Conservation (phyloP, 2,329 filamentous ascomycete genomes). For the Ilyonectria mors-panacis region DNA sequence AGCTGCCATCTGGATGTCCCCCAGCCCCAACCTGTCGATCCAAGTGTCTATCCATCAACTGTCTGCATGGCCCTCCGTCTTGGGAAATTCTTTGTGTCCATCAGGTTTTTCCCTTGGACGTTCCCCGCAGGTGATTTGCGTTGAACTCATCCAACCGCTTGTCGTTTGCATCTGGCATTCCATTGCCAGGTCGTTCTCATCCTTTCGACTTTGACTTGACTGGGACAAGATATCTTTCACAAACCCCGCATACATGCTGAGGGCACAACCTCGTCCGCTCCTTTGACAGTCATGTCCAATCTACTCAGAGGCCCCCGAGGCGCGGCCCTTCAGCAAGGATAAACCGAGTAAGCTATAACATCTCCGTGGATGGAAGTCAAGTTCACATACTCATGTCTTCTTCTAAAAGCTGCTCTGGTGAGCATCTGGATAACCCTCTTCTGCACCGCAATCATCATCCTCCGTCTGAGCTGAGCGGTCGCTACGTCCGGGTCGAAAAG, state of each 20-base stretch:
- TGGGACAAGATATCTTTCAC: conserved; percentile 12
- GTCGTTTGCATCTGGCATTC: not conserved
- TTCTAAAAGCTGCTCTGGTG: conserved; percentile 74
- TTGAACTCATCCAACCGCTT: not conserved
- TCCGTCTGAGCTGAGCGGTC: conserved; percentile 81
- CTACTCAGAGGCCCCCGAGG: conserved; percentile 66
- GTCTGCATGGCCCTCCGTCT: conserved; percentile 1
- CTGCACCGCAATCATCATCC: conserved; percentile 82
- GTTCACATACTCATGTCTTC: too few relatives aligned
- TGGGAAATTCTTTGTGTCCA: not conserved
- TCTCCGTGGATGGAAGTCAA: too few relatives aligned
- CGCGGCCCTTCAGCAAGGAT: conserved; percentile 64
- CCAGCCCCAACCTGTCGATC: not conserved
- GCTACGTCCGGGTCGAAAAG: conserved; percentile 85
- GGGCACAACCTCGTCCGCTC: conserved; percentile 34
- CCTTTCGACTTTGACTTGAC: not conserved
- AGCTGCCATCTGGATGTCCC: conserved; percentile 13
- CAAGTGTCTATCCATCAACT: conserved; percentile 11
- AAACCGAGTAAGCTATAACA: conserved; percentile 71
- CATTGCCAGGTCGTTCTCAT: not conserved
- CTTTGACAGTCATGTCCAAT: conserved; percentile 62
- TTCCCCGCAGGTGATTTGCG: not conserved
- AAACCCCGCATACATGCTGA: conserved; percentile 22
- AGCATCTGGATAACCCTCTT: conserved; percentile 94
- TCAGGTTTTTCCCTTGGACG: not conserved